These are phyloP conservation scores for Phylloporus scabripes DNA, from an alignment of 768 basidiomycete species.

Conservation along the genomic window DNA sequence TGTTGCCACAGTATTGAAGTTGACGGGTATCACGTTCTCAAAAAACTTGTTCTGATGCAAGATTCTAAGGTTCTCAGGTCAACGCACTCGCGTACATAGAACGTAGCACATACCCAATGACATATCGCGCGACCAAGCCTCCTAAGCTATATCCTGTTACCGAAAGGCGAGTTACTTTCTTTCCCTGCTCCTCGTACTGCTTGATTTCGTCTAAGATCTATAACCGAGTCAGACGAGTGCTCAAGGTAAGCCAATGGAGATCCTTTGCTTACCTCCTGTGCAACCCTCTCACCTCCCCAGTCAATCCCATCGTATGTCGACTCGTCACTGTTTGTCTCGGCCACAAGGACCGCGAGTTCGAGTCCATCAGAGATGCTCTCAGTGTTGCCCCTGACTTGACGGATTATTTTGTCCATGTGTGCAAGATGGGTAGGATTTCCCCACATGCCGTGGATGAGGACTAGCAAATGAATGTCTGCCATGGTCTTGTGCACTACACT, in stretches of 20 bases:
- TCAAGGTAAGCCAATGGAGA: neutral
- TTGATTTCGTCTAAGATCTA: conserved; percentile 56
- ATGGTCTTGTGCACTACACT: conserved; percentile 14
- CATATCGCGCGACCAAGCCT: conserved; percentile 76
- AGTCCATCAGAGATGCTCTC: conserved; percentile 29
- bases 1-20: conserved; percentile 80
- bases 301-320: conserved; percentile 81
- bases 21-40: conserved; percentile 59
- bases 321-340: conserved; percentile 59
- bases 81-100: conserved; percentile 1
- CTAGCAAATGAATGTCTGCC: conserved; percentile 37
- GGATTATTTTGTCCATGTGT: conserved; percentile 50
- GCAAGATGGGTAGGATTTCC: conserved; percentile 64
- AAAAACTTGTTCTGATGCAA: conserved; percentile 69
- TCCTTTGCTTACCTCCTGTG: conserved; percentile 55
- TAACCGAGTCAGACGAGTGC: conserved; percentile 2
- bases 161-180: conserved; percentile 63
- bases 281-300: conserved; percentile 76
- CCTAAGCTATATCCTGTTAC: conserved; percentile 77
- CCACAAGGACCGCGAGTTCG: conserved; percentile 56
- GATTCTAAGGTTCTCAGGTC: conserved; percentile 37
- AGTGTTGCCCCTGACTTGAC: conserved; percentile 34
- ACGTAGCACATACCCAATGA: conserved; percentile 50
- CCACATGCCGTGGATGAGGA: conserved; percentile 70
- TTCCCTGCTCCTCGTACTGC: conserved; percentile 47